phyloP scores from a whole-genome alignment of 1,139 yeast species.

The Kodamaea sp. region DNA sequence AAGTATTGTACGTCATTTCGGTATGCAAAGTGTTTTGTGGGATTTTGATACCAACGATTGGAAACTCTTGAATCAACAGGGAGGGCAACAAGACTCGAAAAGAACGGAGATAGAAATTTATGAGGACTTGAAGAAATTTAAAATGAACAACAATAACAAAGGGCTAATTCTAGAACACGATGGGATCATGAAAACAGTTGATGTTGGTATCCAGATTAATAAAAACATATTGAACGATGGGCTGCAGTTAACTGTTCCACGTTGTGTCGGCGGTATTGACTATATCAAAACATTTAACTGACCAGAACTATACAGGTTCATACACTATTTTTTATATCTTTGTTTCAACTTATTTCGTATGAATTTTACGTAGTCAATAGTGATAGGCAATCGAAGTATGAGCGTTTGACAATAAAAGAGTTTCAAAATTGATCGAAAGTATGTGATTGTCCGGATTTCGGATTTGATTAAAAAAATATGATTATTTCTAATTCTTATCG shows the following conservation, averaged over 20 bases:
- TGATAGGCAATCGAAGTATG: too few species aligned
- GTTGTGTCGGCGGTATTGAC: constrained; percentile 69
- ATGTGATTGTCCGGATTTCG: too few species aligned
- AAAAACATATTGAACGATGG: constrained; percentile 46
- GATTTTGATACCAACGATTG: constrained; percentile 90
- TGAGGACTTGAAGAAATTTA: constrained; percentile 55
- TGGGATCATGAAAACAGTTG: constrained; percentile 61
- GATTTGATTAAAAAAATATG: too few species aligned
- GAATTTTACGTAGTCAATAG: too few species aligned
- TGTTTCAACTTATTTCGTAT: too few species aligned
- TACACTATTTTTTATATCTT: too few species aligned
- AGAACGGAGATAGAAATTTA: constrained; percentile 48
- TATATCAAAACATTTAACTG: constrained; percentile 32
- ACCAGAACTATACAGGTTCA: not conserved
- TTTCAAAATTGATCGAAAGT: too few species aligned
- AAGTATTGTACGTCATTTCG: constrained; percentile 75
- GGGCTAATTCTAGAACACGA: constrained; percentile 89
- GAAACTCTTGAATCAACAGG: constrained; percentile 51
- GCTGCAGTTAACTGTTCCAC: constrained; percentile 71
- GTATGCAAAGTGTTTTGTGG: constrained; percentile 87
- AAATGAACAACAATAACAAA: constrained; percentile 26
- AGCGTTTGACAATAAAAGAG: too few species aligned
- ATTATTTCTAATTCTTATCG: too few species aligned
- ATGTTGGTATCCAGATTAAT: constrained; percentile 58
- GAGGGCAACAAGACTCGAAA: constrained; percentile 17